Conservation (phyloP, 768 basidiomycete species). For the Saitozyma podzolica region DNA sequence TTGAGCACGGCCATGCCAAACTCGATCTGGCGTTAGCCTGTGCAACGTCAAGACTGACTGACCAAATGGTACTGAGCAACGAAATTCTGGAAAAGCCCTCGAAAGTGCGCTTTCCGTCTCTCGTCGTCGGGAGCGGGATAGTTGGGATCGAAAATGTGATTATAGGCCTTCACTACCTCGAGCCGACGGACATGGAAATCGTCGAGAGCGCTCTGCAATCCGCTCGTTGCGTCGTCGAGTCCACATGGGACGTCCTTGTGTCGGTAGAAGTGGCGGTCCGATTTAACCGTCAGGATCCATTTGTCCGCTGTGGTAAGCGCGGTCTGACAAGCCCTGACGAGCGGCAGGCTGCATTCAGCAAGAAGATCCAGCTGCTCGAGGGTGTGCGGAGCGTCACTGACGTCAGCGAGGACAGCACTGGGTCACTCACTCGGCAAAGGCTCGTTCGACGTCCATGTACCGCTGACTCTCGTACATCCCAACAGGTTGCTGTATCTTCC, state of each 20-base stretch:
- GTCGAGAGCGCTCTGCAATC: constrained; percentile 30
- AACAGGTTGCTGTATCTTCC: constrained; percentile 45
- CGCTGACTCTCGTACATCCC: constrained; percentile 47
- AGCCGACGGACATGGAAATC: constrained; percentile 25
- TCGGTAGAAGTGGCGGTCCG: constrained; percentile 24
- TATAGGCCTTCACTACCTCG: constrained; percentile 39
- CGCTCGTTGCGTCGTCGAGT: constrained; percentile 9
- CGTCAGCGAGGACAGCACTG: background rate
- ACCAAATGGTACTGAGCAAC: constrained; percentile 48
- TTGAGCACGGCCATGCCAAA: constrained; percentile 34
- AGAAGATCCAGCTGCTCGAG: constrained; percentile 43
- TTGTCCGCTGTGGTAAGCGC: constrained; percentile 18
- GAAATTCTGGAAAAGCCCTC: constrained; percentile 46
- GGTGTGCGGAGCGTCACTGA: constrained; percentile 40
- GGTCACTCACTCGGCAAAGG: constrained; percentile 30
- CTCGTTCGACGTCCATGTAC: constrained; percentile 48
- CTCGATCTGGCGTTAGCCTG: constrained; percentile 35
- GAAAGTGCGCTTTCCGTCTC: constrained; percentile 25
- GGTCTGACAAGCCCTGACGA: constrained; percentile 25
- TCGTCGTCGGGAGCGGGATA: constrained; percentile 22
- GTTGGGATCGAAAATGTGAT: constrained; percentile 43
- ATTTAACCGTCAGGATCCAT: constrained; percentile 33
- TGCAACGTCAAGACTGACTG: background rate
- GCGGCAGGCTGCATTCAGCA: constrained; percentile 25
- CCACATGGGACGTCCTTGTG: constrained; percentile 1